These are phyloP conservation scores for Aspergillus homomorphus DNA, from an alignment of 495 filamentous ascomycete genomes.

Conservation along the genomic window DNA sequence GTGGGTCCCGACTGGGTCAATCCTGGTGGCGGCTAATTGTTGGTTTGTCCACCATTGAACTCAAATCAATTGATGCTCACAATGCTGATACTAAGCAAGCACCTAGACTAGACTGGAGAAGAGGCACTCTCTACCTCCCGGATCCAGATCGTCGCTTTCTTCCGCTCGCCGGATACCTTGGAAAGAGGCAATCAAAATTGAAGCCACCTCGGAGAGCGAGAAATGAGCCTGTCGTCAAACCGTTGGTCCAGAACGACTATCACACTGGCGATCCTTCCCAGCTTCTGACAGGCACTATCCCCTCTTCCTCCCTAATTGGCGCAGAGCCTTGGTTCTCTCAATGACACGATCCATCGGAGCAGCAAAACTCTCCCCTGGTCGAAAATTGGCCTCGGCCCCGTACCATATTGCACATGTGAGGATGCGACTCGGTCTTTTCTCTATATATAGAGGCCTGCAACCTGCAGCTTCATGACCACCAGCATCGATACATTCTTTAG, in stretches of 20 bases:
- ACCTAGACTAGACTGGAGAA: no score
- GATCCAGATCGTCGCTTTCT: neutral
- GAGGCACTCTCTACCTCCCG: neutral
- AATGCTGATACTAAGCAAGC: neutral
- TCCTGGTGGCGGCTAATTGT: conserved; percentile 5
- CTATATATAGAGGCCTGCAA: conserved; percentile 18
- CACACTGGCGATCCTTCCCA: conserved; percentile 7
- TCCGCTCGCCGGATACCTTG: neutral
- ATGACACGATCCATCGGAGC: conserved; percentile 1
- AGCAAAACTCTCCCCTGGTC: conserved; percentile 16
- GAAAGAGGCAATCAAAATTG: neutral
- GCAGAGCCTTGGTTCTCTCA: conserved; percentile 3
- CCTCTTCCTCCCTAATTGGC: neutral
- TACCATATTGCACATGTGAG: conserved; percentile 17
- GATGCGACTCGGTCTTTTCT: neutral
- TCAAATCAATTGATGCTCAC: conserved; percentile 10
- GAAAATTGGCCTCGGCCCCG: conserved; percentile 16
- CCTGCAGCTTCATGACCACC: neutral
- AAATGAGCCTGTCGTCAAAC: neutral
- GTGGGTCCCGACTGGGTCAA: conserved; percentile 14
- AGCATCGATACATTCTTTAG: conserved; percentile 18
- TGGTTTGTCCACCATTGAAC: conserved; percentile 3
- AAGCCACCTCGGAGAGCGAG: neutral
- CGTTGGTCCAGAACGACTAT: conserved; percentile 12
- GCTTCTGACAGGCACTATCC: neutral